Percentiles rank a stretch among this genome's conserved stretches.
phyloP scores from a whole-genome alignment of 176 grass and related monocot species.

The Musa troglodytarum region DNA sequence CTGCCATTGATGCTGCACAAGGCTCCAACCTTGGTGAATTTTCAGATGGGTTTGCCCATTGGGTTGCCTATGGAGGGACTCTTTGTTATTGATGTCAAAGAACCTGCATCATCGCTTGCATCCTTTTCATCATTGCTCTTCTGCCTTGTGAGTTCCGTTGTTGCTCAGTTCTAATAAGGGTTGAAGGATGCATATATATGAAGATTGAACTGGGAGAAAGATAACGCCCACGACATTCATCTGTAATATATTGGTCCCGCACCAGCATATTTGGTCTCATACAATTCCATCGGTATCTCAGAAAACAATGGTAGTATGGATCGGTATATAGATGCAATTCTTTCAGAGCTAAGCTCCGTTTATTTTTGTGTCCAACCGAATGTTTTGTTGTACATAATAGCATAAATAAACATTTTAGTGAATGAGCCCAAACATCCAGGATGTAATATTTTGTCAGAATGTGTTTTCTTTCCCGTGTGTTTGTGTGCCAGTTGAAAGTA shows the following conservation, averaged over 20 bases:
- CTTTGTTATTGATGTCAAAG: constrained; percentile 46
- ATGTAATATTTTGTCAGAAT: too few relatives aligned
- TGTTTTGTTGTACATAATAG: neutral
- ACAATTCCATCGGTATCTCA: neutral
- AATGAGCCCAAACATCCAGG: too few relatives aligned
- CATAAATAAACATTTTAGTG: neutral
- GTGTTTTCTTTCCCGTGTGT: too few relatives aligned
- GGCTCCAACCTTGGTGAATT: constrained; percentile 30
- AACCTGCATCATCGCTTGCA: neutral
- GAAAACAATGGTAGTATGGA: neutral
- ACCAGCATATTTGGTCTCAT: neutral
- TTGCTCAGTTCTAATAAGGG: neutral
- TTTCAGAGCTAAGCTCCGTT: constrained; percentile 10
- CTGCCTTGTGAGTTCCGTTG: neutral
- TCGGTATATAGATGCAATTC: constrained; percentile 4
- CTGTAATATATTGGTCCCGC: neutral
- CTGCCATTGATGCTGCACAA: constrained; percentile 21
- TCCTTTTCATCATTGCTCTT: neutral
- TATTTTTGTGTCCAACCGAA: neutral
- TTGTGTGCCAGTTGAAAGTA: too few relatives aligned
- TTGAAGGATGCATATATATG: neutral
- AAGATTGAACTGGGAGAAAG: neutral
- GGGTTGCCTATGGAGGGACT: constrained; percentile 62
- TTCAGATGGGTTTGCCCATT: constrained; percentile 60
- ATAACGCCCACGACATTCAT: too few relatives aligned